Percentiles rank a stretch among this genome's conserved stretches.
Conservation (phyloP, 2,329 filamentous ascomycete genomes). For the Neobulgaria alba region DNA sequence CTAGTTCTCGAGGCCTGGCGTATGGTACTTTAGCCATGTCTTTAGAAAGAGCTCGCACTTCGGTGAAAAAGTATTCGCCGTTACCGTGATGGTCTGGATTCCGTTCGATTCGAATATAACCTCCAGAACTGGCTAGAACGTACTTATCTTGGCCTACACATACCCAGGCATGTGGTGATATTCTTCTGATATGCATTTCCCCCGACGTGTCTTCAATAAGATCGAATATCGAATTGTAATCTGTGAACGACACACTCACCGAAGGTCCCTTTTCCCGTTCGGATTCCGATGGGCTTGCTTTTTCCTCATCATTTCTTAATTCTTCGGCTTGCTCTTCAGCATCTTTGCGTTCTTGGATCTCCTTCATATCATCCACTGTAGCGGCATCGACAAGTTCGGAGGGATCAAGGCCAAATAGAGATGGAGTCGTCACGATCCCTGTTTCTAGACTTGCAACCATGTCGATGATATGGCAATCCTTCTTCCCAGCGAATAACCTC, state of each 20-base stretch:
- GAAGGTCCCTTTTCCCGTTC: conserved; percentile 2
- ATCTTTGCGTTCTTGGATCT: conserved; percentile 42
- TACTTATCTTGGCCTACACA: conserved; percentile 62
- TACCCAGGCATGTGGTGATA: conserved; percentile 79
- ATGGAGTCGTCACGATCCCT: conserved; percentile 84
- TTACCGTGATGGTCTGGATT: conserved; percentile 28
- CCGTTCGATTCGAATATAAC: conserved; percentile 44
- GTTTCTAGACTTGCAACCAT: conserved; percentile 81
- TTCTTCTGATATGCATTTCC: conserved; percentile 67
- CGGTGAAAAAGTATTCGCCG: neutral
- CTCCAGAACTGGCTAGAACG: conserved; percentile 59
- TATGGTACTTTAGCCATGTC: conserved; percentile 46
- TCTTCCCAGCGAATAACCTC: conserved; percentile 70
- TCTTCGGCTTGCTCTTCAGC: conserved; percentile 29
- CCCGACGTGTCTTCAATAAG: conserved; percentile 73
- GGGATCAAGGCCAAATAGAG: conserved; percentile 86
- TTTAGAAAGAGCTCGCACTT: neutral
- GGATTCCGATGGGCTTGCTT: too few species aligned
- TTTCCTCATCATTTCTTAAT: conserved; percentile 2
- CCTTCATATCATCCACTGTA: conserved; percentile 51
- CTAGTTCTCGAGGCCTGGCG: conserved; percentile 60
- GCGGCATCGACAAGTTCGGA: conserved; percentile 63
- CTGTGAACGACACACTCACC: conserved; percentile 56
- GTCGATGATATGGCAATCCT: conserved; percentile 90
- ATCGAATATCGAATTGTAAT: conserved; percentile 89